Percentiles rank a stretch among this genome's conserved stretches.
Evolutionary conservation across 495 filamentous ascomycete species (phyloP).

Genomic region (Parachaetomium inaequale): DNA sequence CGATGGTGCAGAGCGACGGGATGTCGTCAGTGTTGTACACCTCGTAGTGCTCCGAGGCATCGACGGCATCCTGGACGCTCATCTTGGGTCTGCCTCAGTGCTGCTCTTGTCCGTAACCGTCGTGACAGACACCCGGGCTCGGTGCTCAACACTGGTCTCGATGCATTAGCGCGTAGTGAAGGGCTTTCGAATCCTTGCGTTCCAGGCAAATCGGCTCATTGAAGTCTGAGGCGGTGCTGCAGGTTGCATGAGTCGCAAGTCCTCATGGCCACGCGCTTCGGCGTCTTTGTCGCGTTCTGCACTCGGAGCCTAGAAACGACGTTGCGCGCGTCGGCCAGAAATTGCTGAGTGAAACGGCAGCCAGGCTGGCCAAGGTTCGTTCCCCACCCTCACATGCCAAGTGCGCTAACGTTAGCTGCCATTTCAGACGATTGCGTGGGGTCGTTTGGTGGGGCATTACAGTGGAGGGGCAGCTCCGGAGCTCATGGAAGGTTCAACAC

Average conservation of each 20-base stretch:
- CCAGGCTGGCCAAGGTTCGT: no score
- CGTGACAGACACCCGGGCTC: neutral
- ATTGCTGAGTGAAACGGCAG: no score
- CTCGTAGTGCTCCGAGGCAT: slow-evolving; percentile 83
- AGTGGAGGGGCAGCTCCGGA: neutral
- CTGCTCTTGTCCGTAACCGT: neutral
- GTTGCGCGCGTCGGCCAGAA: neutral
- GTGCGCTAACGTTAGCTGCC: neutral
- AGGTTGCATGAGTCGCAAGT: no score
- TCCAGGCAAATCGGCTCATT: neutral
- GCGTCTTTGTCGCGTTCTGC: neutral
- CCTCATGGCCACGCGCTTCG: neutral
- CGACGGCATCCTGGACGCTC: slow-evolving; percentile 67
- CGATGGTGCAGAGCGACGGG: slow-evolving; percentile 83
- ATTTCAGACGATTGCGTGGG: neutral
- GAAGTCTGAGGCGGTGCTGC: neutral
- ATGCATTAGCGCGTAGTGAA: neutral
- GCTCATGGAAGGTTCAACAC: no score
- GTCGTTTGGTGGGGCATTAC: neutral
- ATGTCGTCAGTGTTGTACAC: slow-evolving; percentile 58
- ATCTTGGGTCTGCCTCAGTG: slow-evolving; percentile 22
- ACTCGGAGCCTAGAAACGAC: no score
- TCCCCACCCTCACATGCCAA: neutral
- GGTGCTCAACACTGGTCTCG: neutral
- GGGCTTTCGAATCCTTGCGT: neutral